Evolutionary conservation across 140 eudicot species (phyloP), one percentile per base, ranked within the genome.

Genomic region (Stevia rebaudiana): DNA sequence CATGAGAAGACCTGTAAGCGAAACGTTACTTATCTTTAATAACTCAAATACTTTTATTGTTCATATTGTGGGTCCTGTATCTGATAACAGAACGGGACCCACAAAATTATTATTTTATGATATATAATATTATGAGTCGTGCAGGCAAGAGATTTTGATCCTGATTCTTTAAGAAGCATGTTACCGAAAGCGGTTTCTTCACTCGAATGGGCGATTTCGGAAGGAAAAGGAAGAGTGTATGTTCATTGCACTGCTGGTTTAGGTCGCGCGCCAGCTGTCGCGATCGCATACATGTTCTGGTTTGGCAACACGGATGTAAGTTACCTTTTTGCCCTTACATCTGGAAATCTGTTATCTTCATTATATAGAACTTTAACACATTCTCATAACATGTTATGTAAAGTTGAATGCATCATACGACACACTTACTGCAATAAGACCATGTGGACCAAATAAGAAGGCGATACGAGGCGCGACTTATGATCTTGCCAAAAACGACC

Each of bases 1-100:
- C 81, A 87, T 88, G 96, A 83, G 98, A 79, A 82, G 87, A 78
- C 98, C 98, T 69, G 98, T 91, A 87, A 91, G 98, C 79, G 58
- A 55, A 67, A 46, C 19, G 39, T 63, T 30, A 15, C 25, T 47
- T 10, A 9, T 40, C 22, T 31, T 39, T 36, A 0, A 15, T 22
- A 28, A 35, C 51, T n/a, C 13, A 11, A 24, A 40, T 35, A 18
- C 25, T 16, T 6, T 8, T 1, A 1, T 35, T 16, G 11, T 16
- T 21, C 15, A 59, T 18, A 17, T 49, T 49, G 28, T 49, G 31
- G 54, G 17, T 52, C 59, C 8, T 3, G 33, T 23, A 21, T 22
- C 9, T 36, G 41, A 19, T 28, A 47, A 47, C 30, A 18, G 61
- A 33, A 16, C 31, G 16, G 21, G 41, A 13, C 25, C 75, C 42